Evolutionary conservation across 169 alveolate species (phyloP), one percentile per base, ranked within the genome.

Genomic region (Plasmodium falciparum): DNA sequence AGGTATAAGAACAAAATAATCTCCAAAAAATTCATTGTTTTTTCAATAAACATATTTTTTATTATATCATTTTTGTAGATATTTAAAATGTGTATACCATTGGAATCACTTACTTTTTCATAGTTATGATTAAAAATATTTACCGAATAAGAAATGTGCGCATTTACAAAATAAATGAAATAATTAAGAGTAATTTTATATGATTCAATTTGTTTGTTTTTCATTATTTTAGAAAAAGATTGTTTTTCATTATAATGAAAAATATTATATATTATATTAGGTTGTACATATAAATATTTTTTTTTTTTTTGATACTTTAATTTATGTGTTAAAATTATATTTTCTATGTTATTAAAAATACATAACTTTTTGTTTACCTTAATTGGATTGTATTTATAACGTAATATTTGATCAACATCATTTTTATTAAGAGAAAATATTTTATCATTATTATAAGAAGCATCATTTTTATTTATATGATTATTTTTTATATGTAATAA

Each of bases 161-260:
- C 89, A 78, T 78, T 78, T 70, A 78, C 61, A n/a, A 78, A 78
- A 78, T 26, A 70, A n/a, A 59, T 73, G 47, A 78, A 52, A 65
- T 78, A 78, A 29, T 78, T 78, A 43, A 65, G 65, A 15, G 63
- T 43, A 65, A 78, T 70, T 65, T 56, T 50, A 45, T 78, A 59
- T 29, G 69, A 13, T 39, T 39, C 9, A 58, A 22, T n/a, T 15
- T 9, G 9, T 33, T 58, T 78, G 17, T 61, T 61, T 50, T 39
- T n/a, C 54, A 50, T 43, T 24, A 58, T 24, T 70, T 59, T 56
- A 56, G 52, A 43, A 52, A 66, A 24, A n/a, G 89, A 58, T 4
- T 45, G 33, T 66, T 78, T 67, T 12, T 47, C 39, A 39, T 39
- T 39, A 47, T 13, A 39, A 26, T 58, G 17, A 70, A 78, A 49